Evolutionary conservation across 1,284 basidiomycete species (phyloP).

Genomic region (Naganishia sp.): DNA sequence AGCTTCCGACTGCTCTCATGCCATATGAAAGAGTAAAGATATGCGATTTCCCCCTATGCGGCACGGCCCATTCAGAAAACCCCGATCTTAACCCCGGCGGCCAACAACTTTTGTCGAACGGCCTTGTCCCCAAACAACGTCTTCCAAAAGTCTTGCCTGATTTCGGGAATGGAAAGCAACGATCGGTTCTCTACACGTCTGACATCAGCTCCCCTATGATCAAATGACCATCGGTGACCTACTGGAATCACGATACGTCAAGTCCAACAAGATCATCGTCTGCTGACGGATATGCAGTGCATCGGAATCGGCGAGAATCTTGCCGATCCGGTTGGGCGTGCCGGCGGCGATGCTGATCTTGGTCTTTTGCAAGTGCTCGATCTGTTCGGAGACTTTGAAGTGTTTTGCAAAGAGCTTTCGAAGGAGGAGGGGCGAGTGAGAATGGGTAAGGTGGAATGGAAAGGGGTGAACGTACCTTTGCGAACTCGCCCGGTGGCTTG

Average conservation of each 20-base stretch:
- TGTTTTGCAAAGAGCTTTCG: constrained; percentile 55
- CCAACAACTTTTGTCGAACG: constrained; percentile 41
- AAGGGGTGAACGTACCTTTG: constrained; percentile 47
- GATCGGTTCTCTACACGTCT: constrained; percentile 47
- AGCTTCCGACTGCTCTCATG: no score
- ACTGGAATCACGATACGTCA: constrained; percentile 40
- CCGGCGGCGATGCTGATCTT: constrained; percentile 53
- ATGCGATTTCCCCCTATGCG: background rate
- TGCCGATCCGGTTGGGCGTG: constrained; percentile 53
- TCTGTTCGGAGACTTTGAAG: constrained; percentile 54
- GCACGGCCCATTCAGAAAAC: constrained; percentile 42
- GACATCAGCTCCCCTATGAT: no score
- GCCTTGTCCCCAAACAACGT: constrained; percentile 45
- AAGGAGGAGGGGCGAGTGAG: background rate
- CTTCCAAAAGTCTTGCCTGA: constrained; percentile 53
- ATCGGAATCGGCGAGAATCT: constrained; percentile 45
- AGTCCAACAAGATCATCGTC: constrained; percentile 51
- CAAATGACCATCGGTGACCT: background rate
- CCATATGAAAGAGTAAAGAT: no score
- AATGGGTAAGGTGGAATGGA: background rate
- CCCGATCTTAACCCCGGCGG: constrained; percentile 43
- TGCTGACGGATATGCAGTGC: constrained; percentile 43
- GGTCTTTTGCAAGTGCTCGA: constrained; percentile 51
- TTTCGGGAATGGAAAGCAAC: constrained; percentile 51
- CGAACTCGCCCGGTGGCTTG: constrained; percentile 47